phyloP scores from a whole-genome alignment of 2,329 filamentous ascomycete genomes.

The Cladorrhinum sp. region DNA sequence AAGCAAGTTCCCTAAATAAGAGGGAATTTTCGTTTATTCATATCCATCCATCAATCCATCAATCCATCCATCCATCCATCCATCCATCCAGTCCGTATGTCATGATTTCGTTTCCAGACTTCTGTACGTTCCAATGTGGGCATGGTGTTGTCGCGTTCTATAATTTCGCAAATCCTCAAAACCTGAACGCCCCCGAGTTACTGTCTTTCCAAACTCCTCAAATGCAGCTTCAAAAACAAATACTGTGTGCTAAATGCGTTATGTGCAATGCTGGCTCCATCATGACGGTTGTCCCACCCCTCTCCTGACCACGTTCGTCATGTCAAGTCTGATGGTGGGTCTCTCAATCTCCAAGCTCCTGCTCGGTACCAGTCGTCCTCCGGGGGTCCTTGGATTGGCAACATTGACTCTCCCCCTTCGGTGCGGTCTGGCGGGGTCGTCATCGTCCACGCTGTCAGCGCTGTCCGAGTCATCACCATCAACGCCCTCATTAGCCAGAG shows the following conservation, averaged over 20 bases:
- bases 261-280: background rate
- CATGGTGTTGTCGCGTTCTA: background rate
- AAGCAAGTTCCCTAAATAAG: too few species aligned
- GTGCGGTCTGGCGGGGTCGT: slow-evolving; percentile 42
- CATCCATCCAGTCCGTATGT: background rate
- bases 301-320: slow-evolving; percentile 31
- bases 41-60: background rate
- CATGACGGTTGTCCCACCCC: background rate
- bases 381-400: slow-evolving; percentile 54
- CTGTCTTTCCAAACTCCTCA: background rate
- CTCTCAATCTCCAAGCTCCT: slow-evolving; percentile 55
- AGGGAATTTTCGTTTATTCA: background rate
- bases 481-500: slow-evolving; percentile 17
- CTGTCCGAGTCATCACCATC: slow-evolving; percentile 37
- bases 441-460: slow-evolving; percentile 40
- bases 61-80: background rate
- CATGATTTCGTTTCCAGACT: background rate
- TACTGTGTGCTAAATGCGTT: background rate
- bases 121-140: background rate
- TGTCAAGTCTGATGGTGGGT: slow-evolving; percentile 36
- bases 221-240: background rate
- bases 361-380: slow-evolving; percentile 51
- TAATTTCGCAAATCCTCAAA: background rate
- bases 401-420: slow-evolving; percentile 57
- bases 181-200: background rate